Evolutionary conservation across 495 filamentous ascomycete genomes (phyloP), one percentile per base, ranked within the genome.

Genomic region (Penicillium cosmopolitanum): DNA sequence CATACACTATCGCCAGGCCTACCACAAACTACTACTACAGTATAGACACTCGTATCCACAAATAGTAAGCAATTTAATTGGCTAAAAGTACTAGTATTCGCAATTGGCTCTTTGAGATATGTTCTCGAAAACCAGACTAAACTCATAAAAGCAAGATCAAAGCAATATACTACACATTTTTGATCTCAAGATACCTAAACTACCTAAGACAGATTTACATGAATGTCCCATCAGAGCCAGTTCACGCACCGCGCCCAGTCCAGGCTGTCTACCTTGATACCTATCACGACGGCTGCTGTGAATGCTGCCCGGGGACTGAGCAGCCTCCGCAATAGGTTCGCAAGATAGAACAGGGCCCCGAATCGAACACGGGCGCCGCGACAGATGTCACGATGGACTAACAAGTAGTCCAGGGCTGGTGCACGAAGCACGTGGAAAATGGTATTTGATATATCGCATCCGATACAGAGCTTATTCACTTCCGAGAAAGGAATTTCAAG

Each of bases 381-480:
- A 60, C 56, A 38, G 44, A 55, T 52, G 46, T 35, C 52, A 43
- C 43, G 46, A 7, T 33, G 19, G 48, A 58, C 43, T 55, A 52
- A 31, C 42, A 51, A 52, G 47, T 50, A 35, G 33, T n/a, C 51
- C 43, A 21, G 28, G 58, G 56, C 60, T 36, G 31, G 58, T 16
- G 58, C 53, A 40, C 42, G 12, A 47, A 48, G 53, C 59, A 50
- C 57, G 50, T 42, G 23, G 21, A 31, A 48, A 38, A 71, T 69
- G 68, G 63, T 65, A 7, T 40, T 82, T 71, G 68, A 82, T 84
- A 73, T 84, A 71, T 80, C 81, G 81, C 81, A 70, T 69, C 80
- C 71, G 79, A 84, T 84, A 84, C 81, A 82, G 81, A 83, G 81
- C 80, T 76, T 79, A 80, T 80, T 73, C 73, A 55, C 66, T 54